phyloP scores from a whole-genome alignment of 2,329 filamentous ascomycete genomes.

The Triangularia setosa region DNA sequence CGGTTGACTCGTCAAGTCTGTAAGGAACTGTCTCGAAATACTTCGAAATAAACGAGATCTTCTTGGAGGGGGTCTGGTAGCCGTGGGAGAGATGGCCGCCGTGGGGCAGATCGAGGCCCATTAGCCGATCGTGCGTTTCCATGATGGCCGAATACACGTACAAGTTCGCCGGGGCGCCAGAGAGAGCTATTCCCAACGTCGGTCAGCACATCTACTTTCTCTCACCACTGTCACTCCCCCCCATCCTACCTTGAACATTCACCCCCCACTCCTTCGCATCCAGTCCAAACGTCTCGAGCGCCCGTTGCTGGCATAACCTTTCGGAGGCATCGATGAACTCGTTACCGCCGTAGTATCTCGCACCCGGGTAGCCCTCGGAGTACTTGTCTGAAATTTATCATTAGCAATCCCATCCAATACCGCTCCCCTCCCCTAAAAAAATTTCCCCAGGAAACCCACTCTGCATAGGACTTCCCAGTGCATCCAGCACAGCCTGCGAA shows the following conservation, averaged over 20 bases:
- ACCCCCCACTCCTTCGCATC: constrained; percentile 89
- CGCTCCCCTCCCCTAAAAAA: background rate
- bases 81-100: constrained; percentile 95
- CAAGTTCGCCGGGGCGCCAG: constrained; percentile 69
- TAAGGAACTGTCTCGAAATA: constrained; percentile 99
- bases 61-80: constrained; percentile 90
- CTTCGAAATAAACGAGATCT: constrained; percentile 97
- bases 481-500: constrained; percentile 86
- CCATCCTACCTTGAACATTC: constrained; percentile 76
- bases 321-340: constrained; percentile 93
- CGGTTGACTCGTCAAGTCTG: constrained; percentile 82
- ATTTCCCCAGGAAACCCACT: constrained; percentile 50
- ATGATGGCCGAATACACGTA: constrained; percentile 96
- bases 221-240: background rate
- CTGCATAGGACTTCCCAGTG: constrained; percentile 90
- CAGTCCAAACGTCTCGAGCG: constrained; percentile 80
- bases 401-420: constrained; percentile 23
- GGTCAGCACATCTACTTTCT: background rate
- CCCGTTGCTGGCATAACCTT: constrained; percentile 82
- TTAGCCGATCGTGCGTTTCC: constrained; percentile 88
- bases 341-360: constrained; percentile 94
- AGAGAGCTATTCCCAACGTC: constrained; percentile 56
- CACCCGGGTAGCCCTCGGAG: constrained; percentile 95
- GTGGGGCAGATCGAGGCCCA: constrained; percentile 95
- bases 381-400: constrained; percentile 70